phyloP scores from a whole-genome alignment of 1,284 basidiomycete genomes.

The Athelia psychrophila region DNA sequence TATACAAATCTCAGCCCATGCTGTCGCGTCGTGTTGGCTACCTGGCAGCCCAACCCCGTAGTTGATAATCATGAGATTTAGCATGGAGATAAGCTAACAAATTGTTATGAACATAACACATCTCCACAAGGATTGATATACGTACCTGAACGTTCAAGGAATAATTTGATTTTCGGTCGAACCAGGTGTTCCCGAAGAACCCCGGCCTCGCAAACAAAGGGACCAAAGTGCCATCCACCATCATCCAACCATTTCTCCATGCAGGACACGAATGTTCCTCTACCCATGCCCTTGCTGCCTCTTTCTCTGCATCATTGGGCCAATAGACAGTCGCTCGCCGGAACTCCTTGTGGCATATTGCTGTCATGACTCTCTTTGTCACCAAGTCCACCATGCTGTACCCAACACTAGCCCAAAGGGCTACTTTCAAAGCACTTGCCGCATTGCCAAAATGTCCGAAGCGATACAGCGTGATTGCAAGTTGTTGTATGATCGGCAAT shows the following conservation, averaged over 20 bases:
- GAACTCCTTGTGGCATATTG: constrained; percentile 6
- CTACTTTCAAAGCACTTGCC: constrained; percentile 20
- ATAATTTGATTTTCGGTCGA: constrained; percentile 11
- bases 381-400: constrained; percentile 26
- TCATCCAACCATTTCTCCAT: constrained; percentile 28
- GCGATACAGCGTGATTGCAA: constrained; percentile 29
- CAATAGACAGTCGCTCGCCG: background rate
- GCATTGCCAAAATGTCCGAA: constrained; percentile 34
- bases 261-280: constrained; percentile 21
- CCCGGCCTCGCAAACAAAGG: constrained; percentile 2
- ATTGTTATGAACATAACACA: background rate
- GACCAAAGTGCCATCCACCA: constrained; percentile 29
- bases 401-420: constrained; percentile 25
- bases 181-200: constrained; percentile 8
- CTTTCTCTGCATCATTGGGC: background rate
- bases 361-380: constrained; percentile 18
- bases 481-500: constrained; percentile 25
- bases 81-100: constrained; percentile 9
- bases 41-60: constrained; percentile 13
- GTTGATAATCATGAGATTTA: constrained; percentile 16
- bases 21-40: background rate
- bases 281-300: constrained; percentile 6
- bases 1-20: background rate
- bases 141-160: constrained; percentile 8
- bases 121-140: background rate